A percentile compares a stretch with the other conserved stretches of the same genome.
Conservation (phyloP, 2,329 filamentous ascomycete genomes). For the Alternaria brassicicola region DNA sequence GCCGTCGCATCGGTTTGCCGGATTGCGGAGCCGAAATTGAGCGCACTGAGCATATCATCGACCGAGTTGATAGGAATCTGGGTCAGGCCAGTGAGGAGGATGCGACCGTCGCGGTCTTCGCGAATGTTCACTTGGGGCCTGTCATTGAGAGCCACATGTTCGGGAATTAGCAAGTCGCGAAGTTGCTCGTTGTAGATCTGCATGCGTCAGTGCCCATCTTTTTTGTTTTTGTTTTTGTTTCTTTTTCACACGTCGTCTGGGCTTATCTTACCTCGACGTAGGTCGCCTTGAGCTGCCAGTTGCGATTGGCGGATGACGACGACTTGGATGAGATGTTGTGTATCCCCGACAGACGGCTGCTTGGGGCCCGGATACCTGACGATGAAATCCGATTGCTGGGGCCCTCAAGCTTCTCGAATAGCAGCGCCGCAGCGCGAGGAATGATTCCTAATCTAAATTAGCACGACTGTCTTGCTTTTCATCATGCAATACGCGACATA, state of each 20-base stretch:
- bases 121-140: conserved; percentile 85
- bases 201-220: conserved; percentile 31
- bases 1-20: conserved; percentile 96
- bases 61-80: conserved; percentile 89
- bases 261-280: conserved; percentile 70
- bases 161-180: conserved; percentile 84
- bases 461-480: conserved; percentile 8
- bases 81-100: conserved; percentile 86
- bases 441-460: conserved; percentile 77
- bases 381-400: conserved; percentile 66
- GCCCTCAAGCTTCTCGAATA: conserved; percentile 86
- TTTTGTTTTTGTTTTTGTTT: neutral
- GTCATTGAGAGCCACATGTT: conserved; percentile 71
- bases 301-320: conserved; percentile 65
- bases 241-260: neutral
- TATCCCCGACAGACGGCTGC: conserved; percentile 69
- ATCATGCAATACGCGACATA: conserved; percentile 54
- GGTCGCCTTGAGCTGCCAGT: conserved; percentile 90
- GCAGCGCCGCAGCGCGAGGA: conserved; percentile 80
- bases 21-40: conserved; percentile 92
- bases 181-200: conserved; percentile 98
- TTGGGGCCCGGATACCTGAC: conserved; percentile 72
- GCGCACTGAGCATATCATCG: conserved; percentile 84
- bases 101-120: conserved; percentile 93
- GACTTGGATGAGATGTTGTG: conserved; percentile 51